Percentiles rank a stretch among this genome's conserved stretches.
phyloP scores from a whole-genome alignment of 2,329 filamentous ascomycete genomes.

The Trichoderma harzianum region DNA sequence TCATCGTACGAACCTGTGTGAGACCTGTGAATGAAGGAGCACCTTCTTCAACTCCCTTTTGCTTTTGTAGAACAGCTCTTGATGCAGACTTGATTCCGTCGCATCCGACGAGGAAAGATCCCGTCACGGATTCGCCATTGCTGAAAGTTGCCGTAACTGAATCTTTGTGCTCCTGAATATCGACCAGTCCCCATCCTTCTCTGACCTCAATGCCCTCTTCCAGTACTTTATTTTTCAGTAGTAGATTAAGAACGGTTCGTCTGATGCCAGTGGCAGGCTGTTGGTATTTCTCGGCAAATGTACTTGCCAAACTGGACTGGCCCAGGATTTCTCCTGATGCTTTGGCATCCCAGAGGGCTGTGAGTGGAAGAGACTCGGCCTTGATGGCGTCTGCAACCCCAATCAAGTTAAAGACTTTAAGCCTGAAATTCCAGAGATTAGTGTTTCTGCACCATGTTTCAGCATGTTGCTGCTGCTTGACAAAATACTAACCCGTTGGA shows the following conservation, averaged over 20 bases:
- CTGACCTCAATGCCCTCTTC: constrained; percentile 24
- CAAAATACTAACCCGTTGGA: constrained; percentile 24
- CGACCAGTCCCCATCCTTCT: constrained; percentile 26
- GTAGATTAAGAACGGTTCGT: constrained; percentile 23
- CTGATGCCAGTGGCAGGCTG: constrained; percentile 24
- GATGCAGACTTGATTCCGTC: constrained; percentile 26
- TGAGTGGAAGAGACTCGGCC: constrained; percentile 20
- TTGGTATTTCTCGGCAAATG: constrained; percentile 22
- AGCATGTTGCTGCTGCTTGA: neutral
- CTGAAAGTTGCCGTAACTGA: constrained; percentile 25
- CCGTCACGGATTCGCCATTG: constrained; percentile 21
- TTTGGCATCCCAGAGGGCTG: constrained; percentile 22
- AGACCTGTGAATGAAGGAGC: constrained; percentile 24
- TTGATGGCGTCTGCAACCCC: constrained; percentile 20
- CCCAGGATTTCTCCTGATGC: constrained; percentile 23
- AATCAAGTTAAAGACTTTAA: constrained; percentile 26
- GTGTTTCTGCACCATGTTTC: neutral
- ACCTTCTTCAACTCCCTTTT: constrained; percentile 19
- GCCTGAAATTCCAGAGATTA: neutral
- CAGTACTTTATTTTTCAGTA: constrained; percentile 19
- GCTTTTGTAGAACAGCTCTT: constrained; percentile 19
- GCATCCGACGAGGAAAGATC: constrained; percentile 26
- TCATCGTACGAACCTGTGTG: constrained; percentile 15
- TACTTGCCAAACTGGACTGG: constrained; percentile 21
- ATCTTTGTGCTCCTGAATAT: constrained; percentile 21